Conservation (phyloP, 345 rosid species). For the Salix arbutifolia region DNA sequence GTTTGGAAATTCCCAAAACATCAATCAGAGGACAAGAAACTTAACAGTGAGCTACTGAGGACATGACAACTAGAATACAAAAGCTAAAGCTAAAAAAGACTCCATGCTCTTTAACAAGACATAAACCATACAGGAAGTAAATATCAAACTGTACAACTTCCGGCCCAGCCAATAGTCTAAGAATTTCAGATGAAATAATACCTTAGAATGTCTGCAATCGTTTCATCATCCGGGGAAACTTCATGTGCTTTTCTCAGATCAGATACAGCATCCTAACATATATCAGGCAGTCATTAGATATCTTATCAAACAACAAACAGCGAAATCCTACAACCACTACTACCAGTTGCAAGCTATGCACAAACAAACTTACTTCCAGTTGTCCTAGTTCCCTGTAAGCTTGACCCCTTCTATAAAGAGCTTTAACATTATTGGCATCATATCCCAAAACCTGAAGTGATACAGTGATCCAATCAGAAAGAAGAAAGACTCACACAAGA, state of each 20-base stretch:
- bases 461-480: slow-evolving; percentile 18
- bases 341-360: slow-evolving; percentile 8
- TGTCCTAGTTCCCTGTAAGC: slow-evolving; percentile 76
- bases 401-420: slow-evolving; percentile 95
- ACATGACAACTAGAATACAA: neutral
- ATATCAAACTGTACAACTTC: slow-evolving; percentile 4
- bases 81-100: neutral
- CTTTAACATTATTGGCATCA: slow-evolving; percentile 83
- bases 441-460: slow-evolving; percentile 62
- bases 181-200: slow-evolving; percentile 25
- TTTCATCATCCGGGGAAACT: slow-evolving; percentile 83
- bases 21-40: neutral
- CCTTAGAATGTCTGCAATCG: slow-evolving; percentile 76
- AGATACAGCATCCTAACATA: slow-evolving; percentile 69
- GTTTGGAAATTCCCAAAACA: neutral
- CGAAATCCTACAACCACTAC: slow-evolving; percentile 12
- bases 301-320: neutral
- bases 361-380: slow-evolving; percentile 58
- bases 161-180: neutral
- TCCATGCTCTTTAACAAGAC: neutral
- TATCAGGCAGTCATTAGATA: slow-evolving; percentile 10
- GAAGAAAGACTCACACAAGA: neutral
- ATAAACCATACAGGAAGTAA: neutral
- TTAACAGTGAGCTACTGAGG: neutral
- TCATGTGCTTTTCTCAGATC: slow-evolving; percentile 78